phyloP scores from a whole-genome alignment of 2,329 filamentous ascomycete species.

The Phialophora verrucosa region DNA sequence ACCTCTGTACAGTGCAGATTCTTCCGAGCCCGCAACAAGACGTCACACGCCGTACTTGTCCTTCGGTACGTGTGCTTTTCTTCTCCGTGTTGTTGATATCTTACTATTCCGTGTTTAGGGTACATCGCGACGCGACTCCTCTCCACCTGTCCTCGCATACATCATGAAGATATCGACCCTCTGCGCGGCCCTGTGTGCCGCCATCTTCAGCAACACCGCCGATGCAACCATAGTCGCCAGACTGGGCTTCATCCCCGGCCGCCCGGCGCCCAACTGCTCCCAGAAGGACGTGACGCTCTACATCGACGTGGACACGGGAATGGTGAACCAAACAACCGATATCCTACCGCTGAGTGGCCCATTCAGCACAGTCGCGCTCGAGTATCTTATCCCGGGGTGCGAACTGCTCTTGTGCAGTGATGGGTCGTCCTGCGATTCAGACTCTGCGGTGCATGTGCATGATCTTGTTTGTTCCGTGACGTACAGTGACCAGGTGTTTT shows the following conservation, averaged over 20 bases:
- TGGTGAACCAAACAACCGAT: not conserved
- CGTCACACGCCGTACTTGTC: not conserved
- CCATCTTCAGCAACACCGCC: not conserved
- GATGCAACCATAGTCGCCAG: not conserved
- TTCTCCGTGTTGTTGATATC: not conserved
- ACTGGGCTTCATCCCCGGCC: not conserved
- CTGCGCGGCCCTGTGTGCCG: not conserved
- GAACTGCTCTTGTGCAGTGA: not conserved
- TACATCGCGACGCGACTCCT: not conserved
- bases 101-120: not conserved
- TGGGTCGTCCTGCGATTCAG: not conserved
- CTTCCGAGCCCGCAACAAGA: not conserved
- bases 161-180: not conserved
- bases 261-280: not conserved
- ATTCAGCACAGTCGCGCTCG: not conserved
- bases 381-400: not conserved
- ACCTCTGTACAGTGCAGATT: not conserved
- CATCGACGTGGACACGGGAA: not conserved
- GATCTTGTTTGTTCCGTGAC: not conserved
- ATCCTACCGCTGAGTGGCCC: not conserved
- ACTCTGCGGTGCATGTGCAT: not conserved
- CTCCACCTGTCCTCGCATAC: not conserved
- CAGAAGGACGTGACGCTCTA: not conserved
- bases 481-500: not conserved
- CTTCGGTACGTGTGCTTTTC: not conserved